Base-by-base conservation (phyloP, 345 rosid species). In the Salix brachista region DNA sequence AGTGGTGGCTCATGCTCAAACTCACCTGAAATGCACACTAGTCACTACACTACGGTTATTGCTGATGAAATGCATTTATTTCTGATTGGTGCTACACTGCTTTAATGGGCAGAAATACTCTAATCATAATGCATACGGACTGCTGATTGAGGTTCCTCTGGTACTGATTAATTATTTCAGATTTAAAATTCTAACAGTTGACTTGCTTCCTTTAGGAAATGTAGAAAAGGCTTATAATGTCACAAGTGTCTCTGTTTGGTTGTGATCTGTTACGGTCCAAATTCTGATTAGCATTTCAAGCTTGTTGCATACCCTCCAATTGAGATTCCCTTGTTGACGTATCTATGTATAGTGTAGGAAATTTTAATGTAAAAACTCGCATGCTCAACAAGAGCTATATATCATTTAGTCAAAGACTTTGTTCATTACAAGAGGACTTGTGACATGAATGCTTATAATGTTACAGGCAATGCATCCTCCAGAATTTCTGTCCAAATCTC, bases 401-500 rank as follows among this genome's bases (percentile, higher is more conserved):
- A 46, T 58, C 50, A 36, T 72, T n/a, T 19, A 21, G 30, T 30
- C 23, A 28, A 5, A 3, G 60, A 52, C 23, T 26, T 25, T 30
- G 64, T 10, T 58, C 64, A 58, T n/a, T 58, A n/a, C 28, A 58
- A 58, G 64, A 58, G 28, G 23, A 23, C 28, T 10, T 16, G 25
- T 44, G 18, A 74, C 75, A 17, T 16, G 62, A 75, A 56, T 19
- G 36, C 73, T 65, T 71, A 64, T 30, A 54, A 74, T 80, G 39
- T 69, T 82, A 71, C 86, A 94, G 98, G 91, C 85, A 23, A 66
- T 52, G 42, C 94, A 84, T 72, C 99, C 91, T 42, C 85, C 85
- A 32, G 84, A 80, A 61, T 92, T 95, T 86, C 88, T 93, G 74
- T 90, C 46, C 65, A 77, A 80, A 39, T 70, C 86, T n/a, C 84